Evolutionary conservation across 2,329 filamentous ascomycete genomes (phyloP).

Genomic region (Trichophyton equinum): DNA sequence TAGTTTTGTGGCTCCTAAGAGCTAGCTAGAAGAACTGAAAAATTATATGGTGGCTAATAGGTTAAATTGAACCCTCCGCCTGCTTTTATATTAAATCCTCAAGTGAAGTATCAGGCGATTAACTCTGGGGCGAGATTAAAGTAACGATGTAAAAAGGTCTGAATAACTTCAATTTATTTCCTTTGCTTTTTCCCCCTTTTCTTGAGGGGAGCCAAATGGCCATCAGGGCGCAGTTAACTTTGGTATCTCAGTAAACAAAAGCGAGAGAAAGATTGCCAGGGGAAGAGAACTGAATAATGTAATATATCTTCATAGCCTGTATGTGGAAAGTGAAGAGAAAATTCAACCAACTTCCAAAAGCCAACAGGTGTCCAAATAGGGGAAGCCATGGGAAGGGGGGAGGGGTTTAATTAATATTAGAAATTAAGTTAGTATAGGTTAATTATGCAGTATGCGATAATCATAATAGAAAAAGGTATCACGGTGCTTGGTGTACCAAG

Average conservation of each 20-base stretch:
- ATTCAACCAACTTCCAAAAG: not conserved
- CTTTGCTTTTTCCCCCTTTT: not conserved
- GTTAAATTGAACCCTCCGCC: not conserved
- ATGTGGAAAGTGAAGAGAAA: not conserved
- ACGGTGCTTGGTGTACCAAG: not conserved
- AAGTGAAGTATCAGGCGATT: not conserved
- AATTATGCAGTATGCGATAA: not conserved
- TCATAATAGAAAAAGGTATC: not conserved
- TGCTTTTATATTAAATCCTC: not conserved
- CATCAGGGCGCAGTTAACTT: not conserved
- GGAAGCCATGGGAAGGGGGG: not conserved
- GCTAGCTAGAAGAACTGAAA: no score
- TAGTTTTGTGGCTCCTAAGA: no score
- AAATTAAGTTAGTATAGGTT: conserved; percentile 2
- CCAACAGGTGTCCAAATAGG: not conserved
- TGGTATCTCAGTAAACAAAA: not conserved
- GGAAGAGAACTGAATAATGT: not conserved
- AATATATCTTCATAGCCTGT: not conserved
- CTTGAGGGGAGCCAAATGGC: not conserved
- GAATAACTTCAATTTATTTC: not conserved
- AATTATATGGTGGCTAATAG: not conserved
- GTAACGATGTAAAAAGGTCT: no score
- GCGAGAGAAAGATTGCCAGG: not conserved
- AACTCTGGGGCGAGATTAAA: no score
- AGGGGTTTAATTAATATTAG: conserved; percentile 1